A percentile compares a stretch with the other conserved stretches of the same genome.
These are phyloP conservation scores for Verticillium zaregamsianum DNA, from an alignment of 2,329 filamentous ascomycete genomes.

Conservation along the genomic window DNA sequence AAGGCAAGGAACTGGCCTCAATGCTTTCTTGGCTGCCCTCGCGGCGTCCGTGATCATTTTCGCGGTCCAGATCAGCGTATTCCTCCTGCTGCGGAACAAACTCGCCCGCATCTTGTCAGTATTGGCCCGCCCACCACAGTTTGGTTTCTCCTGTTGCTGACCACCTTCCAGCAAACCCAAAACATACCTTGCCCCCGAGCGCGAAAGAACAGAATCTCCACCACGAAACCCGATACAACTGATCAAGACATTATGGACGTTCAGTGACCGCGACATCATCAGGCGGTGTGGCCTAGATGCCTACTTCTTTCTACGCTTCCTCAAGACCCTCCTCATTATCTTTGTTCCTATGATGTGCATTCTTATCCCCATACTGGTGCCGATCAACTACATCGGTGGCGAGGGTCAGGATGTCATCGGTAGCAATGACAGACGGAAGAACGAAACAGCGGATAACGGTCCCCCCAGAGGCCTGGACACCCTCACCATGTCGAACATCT, in stretches of 20 bases:
- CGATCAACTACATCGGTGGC: slow-evolving; percentile 75
- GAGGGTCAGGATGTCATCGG: slow-evolving; percentile 50
- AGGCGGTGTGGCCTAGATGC: slow-evolving; percentile 94
- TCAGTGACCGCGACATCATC: slow-evolving; percentile 78
- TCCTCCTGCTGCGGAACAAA: slow-evolving; percentile 72
- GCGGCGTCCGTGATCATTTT: slow-evolving; percentile 60
- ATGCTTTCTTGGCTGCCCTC: slow-evolving; percentile 62
- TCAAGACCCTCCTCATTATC: slow-evolving; percentile 74
- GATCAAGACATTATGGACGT: slow-evolving; percentile 57
- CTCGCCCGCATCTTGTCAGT: slow-evolving; percentile 78
- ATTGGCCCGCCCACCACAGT: background rate
- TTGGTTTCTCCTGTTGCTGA: slow-evolving; percentile 6
- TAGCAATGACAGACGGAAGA: background rate
- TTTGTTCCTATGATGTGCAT: slow-evolving; percentile 78
- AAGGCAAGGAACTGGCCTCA: slow-evolving; percentile 39
- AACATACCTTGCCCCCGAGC: slow-evolving; percentile 81
- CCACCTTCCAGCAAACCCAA: slow-evolving; percentile 61
- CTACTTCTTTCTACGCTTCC: slow-evolving; percentile 94
- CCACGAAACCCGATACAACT: slow-evolving; percentile 52
- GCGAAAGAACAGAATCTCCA: slow-evolving; percentile 75
- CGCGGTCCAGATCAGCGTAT: slow-evolving; percentile 61
- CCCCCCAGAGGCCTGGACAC: slow-evolving; percentile 65
- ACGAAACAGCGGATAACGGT: slow-evolving; percentile 10
- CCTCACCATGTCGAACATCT: slow-evolving; percentile 85
- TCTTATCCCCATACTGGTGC: slow-evolving; percentile 80